A percentile compares a stretch with the other conserved stretches of the same genome.
Evolutionary conservation across 305 asterid genomes (phyloP).

Genomic region (Euphrasia arctica): DNA sequence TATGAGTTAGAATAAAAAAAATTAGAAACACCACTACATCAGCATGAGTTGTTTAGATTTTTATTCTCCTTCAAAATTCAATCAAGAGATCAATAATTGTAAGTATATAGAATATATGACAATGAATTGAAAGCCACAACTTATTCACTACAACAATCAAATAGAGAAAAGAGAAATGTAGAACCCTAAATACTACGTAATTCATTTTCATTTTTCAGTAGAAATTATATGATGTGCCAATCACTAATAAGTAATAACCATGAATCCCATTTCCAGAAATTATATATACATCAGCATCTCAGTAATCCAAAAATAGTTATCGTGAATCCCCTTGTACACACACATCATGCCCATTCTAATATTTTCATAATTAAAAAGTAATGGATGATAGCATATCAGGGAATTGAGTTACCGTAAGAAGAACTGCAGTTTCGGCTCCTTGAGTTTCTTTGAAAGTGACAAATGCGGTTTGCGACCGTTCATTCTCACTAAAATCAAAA

Average conservation of each 20-base stretch:
- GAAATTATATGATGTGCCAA: not conserved
- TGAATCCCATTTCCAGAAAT: slow-evolving; percentile 4
- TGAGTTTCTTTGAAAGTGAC: slow-evolving; percentile 74
- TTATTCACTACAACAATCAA: not conserved
- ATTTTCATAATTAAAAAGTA: not conserved
- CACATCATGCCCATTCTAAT: slow-evolving; percentile 14
- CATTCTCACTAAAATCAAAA: slow-evolving; percentile 48
- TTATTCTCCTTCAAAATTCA: slow-evolving; percentile 5
- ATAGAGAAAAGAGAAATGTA: not conserved
- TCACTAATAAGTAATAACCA: not conserved
- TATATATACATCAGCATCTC: not conserved
- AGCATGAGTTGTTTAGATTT: slow-evolving; percentile 3
- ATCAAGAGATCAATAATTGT: not conserved
- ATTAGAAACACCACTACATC: not conserved
- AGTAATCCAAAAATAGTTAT: not conserved
- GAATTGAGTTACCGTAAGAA: slow-evolving; percentile 59
- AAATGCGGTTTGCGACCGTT: slow-evolving; percentile 64
- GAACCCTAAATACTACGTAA: not conserved
- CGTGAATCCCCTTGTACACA: slow-evolving; percentile 2
- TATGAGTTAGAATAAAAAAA: not conserved
- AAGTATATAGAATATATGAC: not conserved
- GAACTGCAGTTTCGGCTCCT: slow-evolving; percentile 86
- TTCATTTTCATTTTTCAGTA: too few species aligned
- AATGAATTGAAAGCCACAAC: not conserved
- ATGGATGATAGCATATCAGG: slow-evolving; percentile 6